Evolutionary conservation across 2,329 filamentous ascomycete species (phyloP).

Genomic region (Magnaporthales sp.): DNA sequence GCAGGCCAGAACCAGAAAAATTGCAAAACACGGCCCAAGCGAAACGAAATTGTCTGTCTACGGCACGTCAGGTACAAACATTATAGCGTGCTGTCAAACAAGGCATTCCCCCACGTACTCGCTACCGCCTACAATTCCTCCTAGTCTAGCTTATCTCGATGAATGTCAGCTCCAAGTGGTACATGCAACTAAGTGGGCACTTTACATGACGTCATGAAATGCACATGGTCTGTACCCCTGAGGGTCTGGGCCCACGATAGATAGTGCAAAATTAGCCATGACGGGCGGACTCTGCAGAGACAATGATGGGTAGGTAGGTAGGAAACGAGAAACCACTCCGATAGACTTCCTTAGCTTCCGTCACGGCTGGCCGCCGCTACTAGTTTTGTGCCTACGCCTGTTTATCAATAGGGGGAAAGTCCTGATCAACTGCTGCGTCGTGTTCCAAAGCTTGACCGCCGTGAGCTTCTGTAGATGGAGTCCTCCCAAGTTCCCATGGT

Average conservation of each 20-base stretch:
- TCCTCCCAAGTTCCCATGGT: slow-evolving; percentile 64
- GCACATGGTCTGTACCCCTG: not conserved
- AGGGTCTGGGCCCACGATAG: not conserved
- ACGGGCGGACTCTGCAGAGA: not conserved
- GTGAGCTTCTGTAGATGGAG: not conserved
- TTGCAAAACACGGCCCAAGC: not conserved
- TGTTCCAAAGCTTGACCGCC: not conserved
- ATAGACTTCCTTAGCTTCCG: not conserved
- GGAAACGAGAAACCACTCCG: not conserved
- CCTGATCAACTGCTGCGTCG: not conserved
- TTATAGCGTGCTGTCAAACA: not conserved
- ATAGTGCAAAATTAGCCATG: not conserved
- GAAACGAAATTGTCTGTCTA: not conserved
- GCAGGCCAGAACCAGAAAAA: not conserved
- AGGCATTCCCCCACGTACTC: not conserved
- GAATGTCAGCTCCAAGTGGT: not conserved
- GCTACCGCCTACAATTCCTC: not conserved
- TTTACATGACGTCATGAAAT: not conserved
- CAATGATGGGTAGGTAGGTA: not conserved
- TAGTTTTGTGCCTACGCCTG: not conserved
- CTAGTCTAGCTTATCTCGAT: not conserved
- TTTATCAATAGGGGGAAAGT: not conserved
- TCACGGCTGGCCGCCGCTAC: not conserved
- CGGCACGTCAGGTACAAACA: not conserved
- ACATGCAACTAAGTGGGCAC: not conserved